Evolutionary conservation across 768 basidiomycete species (phyloP).

Genomic region (Baorangia bicolor): DNA sequence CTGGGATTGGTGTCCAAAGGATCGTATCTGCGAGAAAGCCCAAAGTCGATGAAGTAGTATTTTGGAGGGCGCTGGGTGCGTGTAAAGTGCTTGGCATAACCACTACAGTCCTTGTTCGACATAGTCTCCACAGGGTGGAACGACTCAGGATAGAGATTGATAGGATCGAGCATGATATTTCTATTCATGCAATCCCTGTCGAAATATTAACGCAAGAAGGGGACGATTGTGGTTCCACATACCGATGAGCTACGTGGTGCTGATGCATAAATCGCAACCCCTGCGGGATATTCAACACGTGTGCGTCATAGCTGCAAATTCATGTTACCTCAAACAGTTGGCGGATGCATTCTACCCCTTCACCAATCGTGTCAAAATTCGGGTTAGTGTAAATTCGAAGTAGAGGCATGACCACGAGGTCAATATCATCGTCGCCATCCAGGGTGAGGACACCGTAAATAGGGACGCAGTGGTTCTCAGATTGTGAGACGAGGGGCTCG

Average conservation of each 20-base stretch:
- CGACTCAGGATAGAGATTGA: slow-evolving; percentile 19
- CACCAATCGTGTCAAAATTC: slow-evolving; percentile 14
- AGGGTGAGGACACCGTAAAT: slow-evolving; percentile 14
- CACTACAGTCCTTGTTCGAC: slow-evolving; percentile 15
- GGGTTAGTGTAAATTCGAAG: slow-evolving; percentile 20
- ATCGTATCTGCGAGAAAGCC: slow-evolving; percentile 32
- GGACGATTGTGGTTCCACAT: accelerated
- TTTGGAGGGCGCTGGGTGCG: slow-evolving; percentile 31
- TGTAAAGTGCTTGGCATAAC: slow-evolving; percentile 23
- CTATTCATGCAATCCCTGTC: slow-evolving; percentile 25
- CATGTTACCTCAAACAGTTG: slow-evolving; percentile 31
- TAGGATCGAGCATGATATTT: slow-evolving; percentile 37
- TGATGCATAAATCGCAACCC: slow-evolving; percentile 38
- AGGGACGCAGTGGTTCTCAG: slow-evolving; percentile 29
- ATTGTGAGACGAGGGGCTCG: not conserved
- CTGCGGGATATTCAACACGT: slow-evolving; percentile 9
- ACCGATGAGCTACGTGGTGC: slow-evolving; percentile 34
- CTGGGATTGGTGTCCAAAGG: slow-evolving; percentile 25
- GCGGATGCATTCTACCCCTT: slow-evolving; percentile 24
- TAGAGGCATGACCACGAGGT: slow-evolving; percentile 33
- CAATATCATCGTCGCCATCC: slow-evolving; percentile 5
- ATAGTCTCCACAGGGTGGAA: slow-evolving; percentile 28
- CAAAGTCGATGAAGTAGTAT: slow-evolving; percentile 40
- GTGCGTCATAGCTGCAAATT: not conserved
- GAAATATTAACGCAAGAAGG: not conserved